Conservation (phyloP, 352 stramenopile species). For the Phytophthora pinifolia region DNA sequence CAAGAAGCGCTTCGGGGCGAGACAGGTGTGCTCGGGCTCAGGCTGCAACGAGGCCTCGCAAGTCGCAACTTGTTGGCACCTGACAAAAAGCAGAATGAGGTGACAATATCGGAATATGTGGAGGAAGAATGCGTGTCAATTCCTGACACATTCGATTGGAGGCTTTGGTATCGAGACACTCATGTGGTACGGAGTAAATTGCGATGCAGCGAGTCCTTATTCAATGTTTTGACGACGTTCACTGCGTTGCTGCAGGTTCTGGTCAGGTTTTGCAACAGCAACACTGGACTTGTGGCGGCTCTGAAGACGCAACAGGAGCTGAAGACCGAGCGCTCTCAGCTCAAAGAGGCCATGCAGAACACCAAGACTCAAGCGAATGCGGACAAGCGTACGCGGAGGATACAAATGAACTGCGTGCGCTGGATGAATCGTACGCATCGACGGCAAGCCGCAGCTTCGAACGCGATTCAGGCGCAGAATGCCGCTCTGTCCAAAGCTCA, state of each 20-base stretch:
- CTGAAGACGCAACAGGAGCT: constrained; percentile 46
- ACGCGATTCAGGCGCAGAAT: constrained; percentile 40
- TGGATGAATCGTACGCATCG: constrained; percentile 69
- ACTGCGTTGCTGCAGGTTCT: constrained; percentile 33
- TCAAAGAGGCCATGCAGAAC: constrained; percentile 53
- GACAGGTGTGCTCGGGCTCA: constrained; percentile 23
- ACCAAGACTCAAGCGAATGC: constrained; percentile 42
- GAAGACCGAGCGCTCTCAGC: constrained; percentile 45
- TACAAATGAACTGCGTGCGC: constrained; percentile 68
- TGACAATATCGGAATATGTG: background rate
- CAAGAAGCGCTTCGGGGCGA: constrained; percentile 18
- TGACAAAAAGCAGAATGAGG: background rate
- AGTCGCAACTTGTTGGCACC: constrained; percentile 33
- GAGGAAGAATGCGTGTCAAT: constrained; percentile 1
- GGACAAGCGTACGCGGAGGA: constrained; percentile 50
- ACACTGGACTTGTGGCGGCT: constrained; percentile 37
- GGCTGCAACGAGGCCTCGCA: constrained; percentile 33
- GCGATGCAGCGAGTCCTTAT: background rate
- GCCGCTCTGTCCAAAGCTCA: constrained; percentile 50
- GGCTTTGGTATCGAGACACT: constrained; percentile 54
- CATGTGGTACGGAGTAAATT: constrained; percentile 33
- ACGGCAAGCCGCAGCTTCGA: constrained; percentile 35
- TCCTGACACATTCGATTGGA: constrained; percentile 44
- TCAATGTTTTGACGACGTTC: background rate
- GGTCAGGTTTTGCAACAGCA: constrained; percentile 30